phyloP scores from a whole-genome alignment of 495 filamentous ascomycete genomes.

The Hyaloscypha hepaticicola region DNA sequence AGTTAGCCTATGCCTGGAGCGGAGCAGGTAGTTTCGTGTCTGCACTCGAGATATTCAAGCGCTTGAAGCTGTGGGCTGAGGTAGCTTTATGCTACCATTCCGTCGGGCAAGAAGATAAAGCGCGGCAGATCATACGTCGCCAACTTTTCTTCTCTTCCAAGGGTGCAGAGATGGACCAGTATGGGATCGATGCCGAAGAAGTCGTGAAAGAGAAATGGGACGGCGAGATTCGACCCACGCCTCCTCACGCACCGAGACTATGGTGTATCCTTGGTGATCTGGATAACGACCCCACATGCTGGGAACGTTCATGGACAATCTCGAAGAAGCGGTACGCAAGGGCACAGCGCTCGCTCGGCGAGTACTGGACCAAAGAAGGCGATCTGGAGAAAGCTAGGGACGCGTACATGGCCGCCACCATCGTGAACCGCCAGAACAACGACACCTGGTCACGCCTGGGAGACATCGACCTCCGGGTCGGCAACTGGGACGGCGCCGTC shows the following conservation, averaged over 20 bases:
- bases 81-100: conserved; percentile 77
- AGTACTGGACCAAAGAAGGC: conserved; percentile 64
- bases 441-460: conserved; percentile 87
- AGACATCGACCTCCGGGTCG: conserved; percentile 77
- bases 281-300: conserved; percentile 67
- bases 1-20: conserved; percentile 89
- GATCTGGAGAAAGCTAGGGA: conserved; percentile 68
- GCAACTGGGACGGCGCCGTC: conserved; percentile 75
- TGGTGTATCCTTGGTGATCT: conserved; percentile 95
- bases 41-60: conserved; percentile 93
- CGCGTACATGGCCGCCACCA: conserved; percentile 73
- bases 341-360: conserved; percentile 83
- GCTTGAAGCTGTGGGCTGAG: conserved; percentile 93
- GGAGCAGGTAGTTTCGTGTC: conserved; percentile 81
- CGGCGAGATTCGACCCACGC: conserved; percentile 57
- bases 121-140: conserved; percentile 66
- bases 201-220: conserved; percentile 49
- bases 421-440: conserved; percentile 76
- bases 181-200: conserved; percentile 46
- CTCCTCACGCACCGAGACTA: conserved; percentile 79
- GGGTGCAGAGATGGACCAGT: conserved; percentile 50
- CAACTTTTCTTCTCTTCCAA: conserved; percentile 68
- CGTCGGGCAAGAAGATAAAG: conserved; percentile 70
- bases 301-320: conserved; percentile 86
- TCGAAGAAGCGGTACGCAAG: conserved; percentile 78